phyloP scores from a whole-genome alignment of 768 basidiomycete genomes.

The Termitomyces sp. region DNA sequence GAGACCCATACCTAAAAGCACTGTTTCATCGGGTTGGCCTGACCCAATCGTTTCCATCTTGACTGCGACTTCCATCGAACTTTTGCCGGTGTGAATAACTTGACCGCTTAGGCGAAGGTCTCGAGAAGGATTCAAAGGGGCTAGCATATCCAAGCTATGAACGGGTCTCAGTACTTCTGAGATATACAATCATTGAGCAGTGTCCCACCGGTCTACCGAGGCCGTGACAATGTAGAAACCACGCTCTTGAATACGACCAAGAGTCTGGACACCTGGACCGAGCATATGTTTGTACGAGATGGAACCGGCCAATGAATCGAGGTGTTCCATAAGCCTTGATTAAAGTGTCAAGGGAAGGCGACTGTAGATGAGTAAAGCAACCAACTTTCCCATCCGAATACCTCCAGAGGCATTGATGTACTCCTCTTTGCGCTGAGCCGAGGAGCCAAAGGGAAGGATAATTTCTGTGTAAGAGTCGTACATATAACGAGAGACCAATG shows the following conservation, averaged over 20 bases:
- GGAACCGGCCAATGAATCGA: constrained; percentile 81
- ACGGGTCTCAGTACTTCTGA: not conserved
- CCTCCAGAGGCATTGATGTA: constrained; percentile 71
- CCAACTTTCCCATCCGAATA: constrained; percentile 61
- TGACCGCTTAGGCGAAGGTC: constrained; percentile 77
- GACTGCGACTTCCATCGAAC: constrained; percentile 83
- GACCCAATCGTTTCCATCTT: constrained; percentile 66
- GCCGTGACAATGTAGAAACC: constrained; percentile 85
- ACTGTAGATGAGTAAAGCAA: not conserved
- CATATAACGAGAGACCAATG: constrained; percentile 50
- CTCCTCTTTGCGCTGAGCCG: constrained; percentile 53
- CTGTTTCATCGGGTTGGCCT: constrained; percentile 49
- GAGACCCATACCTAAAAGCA: constrained; percentile 53
- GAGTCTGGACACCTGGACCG: constrained; percentile 51
- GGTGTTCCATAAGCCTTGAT: constrained; percentile 67
- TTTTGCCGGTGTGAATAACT: constrained; percentile 71
- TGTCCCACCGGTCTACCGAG: constrained; percentile 64
- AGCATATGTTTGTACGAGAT: constrained; percentile 83
- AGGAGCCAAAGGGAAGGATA: constrained; percentile 57
- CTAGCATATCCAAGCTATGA: constrained; percentile 61
- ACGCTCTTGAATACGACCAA: constrained; percentile 51
- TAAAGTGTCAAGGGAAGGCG: not conserved
- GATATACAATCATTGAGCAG: not conserved
- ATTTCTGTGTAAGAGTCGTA: constrained; percentile 69
- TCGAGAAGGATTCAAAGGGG: constrained; percentile 49